Base-by-base conservation (phyloP, 1,284 basidiomycete genomes). In the Cutaneotrichosporon sp. region DNA sequence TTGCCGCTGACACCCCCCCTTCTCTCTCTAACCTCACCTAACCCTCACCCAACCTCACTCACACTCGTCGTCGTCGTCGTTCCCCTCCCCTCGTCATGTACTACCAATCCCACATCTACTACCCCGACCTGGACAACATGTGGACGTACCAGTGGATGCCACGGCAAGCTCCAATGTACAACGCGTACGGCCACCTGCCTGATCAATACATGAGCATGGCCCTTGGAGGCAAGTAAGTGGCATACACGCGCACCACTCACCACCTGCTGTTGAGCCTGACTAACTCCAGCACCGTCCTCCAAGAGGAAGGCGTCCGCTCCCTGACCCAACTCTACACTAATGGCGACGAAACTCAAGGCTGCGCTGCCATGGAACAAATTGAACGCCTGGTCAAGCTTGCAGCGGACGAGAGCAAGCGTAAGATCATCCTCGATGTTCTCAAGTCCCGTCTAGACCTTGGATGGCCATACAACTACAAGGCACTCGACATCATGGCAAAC, bases 401-500 rank as follows among this genome's bases (percentile, higher is more conserved):
- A 12, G 19, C 46, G 17, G 48, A 45, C 32, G 49, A 66, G n/a
- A 61, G 61, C 11, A 52, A 63, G 20, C 50, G 60, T 22, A 70
- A 70, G 44, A 49, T 64, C 46, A 67, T 73, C 39, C 55, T 69
- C 56, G 63, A 60, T 1, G 66, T 70, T 0, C 29, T 69, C 44
- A 68, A 65, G 46, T 46, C 31, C 25, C 66, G 71, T 19, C 59
- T 73, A n/a, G 61, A 57, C n/a, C 55, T 65, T 3, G 49, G 41
- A 3, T 73, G 71, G 71, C 71, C 71, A 3, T 65, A 64, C 61
- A 67, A 67, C 52, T 71, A 70, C 61, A 68, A 70, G 49, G 68
- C 66, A 2, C 60, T 73, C 19, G 61, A 67, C n/a, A 22, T 66
- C 1, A 60, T 67, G 24, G 35, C 29, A 7, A 51, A 59, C 31